Evolutionary conservation across 2,329 filamentous ascomycete species (phyloP).

Genomic region (Venturia effusa): DNA sequence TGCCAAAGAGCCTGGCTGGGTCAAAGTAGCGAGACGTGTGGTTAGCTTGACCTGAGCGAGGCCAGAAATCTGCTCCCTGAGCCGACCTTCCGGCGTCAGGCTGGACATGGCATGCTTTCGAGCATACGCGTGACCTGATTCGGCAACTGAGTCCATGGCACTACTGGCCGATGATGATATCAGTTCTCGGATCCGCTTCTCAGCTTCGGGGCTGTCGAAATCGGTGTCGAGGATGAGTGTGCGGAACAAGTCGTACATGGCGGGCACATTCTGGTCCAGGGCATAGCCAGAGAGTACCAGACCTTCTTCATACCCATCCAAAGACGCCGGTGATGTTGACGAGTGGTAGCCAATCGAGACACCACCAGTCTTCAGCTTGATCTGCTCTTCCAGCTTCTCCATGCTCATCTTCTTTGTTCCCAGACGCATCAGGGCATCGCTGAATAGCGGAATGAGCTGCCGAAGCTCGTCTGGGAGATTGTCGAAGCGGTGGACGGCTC

Average conservation of each 20-base stretch:
- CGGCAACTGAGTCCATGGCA: slow-evolving; percentile 83
- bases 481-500: slow-evolving; percentile 70
- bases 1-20: slow-evolving; percentile 55
- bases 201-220: slow-evolving; percentile 74
- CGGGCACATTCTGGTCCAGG: slow-evolving; percentile 77
- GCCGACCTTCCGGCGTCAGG: slow-evolving; percentile 58
- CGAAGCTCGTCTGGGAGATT: slow-evolving; percentile 76
- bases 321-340: slow-evolving; percentile 64
- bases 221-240: slow-evolving; percentile 77
- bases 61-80: slow-evolving; percentile 80
- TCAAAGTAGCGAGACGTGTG: slow-evolving; percentile 63
- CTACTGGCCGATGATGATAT: slow-evolving; percentile 80
- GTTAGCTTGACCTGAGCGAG: slow-evolving; percentile 81
- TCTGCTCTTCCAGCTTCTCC: slow-evolving; percentile 90
- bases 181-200: slow-evolving; percentile 73
- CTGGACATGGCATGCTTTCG: slow-evolving; percentile 73
- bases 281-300: slow-evolving; percentile 78
- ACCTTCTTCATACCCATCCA: slow-evolving; percentile 64
- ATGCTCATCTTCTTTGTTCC: slow-evolving; percentile 81
- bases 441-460: slow-evolving; percentile 77
- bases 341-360: slow-evolving; percentile 76
- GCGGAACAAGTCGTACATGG: slow-evolving; percentile 79
- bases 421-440: slow-evolving; percentile 83
- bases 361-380: slow-evolving; percentile 92
- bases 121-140: slow-evolving; percentile 79